Evolutionary conservation across 805 yeast species (phyloP).

Genomic region (Saturnispora kantuleensis): DNA sequence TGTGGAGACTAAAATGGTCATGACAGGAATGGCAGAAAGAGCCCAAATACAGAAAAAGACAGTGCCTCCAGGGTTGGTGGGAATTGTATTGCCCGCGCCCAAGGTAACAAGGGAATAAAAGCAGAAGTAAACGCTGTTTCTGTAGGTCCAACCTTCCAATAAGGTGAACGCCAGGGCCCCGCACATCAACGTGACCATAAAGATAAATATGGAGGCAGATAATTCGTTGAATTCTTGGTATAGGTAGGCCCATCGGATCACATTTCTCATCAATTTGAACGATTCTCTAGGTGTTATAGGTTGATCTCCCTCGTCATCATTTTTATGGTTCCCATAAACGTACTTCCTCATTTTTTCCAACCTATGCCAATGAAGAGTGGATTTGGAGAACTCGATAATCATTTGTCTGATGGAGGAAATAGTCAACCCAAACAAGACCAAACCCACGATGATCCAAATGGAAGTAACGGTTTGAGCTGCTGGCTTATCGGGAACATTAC

Average conservation of each 20-base stretch:
- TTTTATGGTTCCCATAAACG: conserved; percentile 20
- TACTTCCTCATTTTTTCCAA: conserved; percentile 41
- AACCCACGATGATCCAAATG: conserved; percentile 59
- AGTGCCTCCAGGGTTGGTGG: conserved; percentile 53
- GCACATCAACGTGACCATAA: conserved; percentile 54
- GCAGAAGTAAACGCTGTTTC: conserved; percentile 64
- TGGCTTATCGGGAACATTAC: conserved; percentile 43
- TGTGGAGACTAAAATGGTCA: conserved; percentile 71
- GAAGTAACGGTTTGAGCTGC: conserved; percentile 51
- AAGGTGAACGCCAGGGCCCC: conserved; percentile 60
- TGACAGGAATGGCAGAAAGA: conserved; percentile 71
- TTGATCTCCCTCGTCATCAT: not conserved
- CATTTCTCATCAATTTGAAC: conserved; percentile 45
- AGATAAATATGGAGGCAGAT: conserved; percentile 31
- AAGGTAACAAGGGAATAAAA: conserved; percentile 68
- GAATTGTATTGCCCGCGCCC: conserved; percentile 76
- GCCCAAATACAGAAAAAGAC: conserved; percentile 76
- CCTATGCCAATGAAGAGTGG: conserved; percentile 57
- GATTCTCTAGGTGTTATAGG: conserved; percentile 28
- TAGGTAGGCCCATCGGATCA: conserved; percentile 33
- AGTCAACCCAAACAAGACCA: conserved; percentile 64
- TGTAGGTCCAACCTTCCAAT: conserved; percentile 65
- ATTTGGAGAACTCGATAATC: conserved; percentile 49
- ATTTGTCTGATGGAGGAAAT: conserved; percentile 60
- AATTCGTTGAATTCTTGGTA: conserved; percentile 33